Evolutionary conservation across 192 early-diverging fungal genomes (phyloP).

Genomic region (Coemansia sp.): DNA sequence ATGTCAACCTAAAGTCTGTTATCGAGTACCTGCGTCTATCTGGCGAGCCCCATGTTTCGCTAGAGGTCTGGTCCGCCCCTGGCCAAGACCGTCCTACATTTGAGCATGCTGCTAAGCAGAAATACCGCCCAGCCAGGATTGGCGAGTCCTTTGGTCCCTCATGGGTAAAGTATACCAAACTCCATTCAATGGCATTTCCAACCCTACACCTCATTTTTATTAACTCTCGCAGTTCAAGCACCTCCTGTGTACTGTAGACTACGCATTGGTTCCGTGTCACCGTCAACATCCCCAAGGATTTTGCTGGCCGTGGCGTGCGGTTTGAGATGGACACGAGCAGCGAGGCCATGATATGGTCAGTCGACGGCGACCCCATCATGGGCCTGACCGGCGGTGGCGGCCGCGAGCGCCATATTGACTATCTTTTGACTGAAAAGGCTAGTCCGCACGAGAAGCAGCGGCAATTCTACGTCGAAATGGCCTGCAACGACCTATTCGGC

Average conservation of each 20-base stretch:
- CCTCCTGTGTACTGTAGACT: slow-evolving; percentile 54
- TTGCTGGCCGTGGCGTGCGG: slow-evolving; percentile 68
- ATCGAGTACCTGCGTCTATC: slow-evolving; percentile 53
- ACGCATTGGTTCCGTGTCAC: slow-evolving; percentile 75
- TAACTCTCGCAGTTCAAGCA: background rate
- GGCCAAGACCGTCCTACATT: slow-evolving; percentile 55
- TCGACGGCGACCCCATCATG: slow-evolving; percentile 77
- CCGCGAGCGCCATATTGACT: slow-evolving; percentile 62
- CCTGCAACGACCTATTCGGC: slow-evolving; percentile 93
- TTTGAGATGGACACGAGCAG: slow-evolving; percentile 83
- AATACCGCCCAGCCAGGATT: slow-evolving; percentile 66
- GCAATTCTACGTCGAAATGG: slow-evolving; percentile 85
- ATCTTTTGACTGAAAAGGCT: slow-evolving; percentile 48
- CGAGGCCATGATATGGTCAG: slow-evolving; percentile 88
- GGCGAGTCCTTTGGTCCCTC: slow-evolving; percentile 89
- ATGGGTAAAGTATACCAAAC: slow-evolving; percentile 58
- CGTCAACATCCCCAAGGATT: slow-evolving; percentile 64
- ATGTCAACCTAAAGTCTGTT: slow-evolving; percentile 65
- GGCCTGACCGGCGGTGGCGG: slow-evolving; percentile 81
- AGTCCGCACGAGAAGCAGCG: slow-evolving; percentile 54
- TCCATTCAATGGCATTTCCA: background rate
- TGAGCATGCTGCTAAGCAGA: slow-evolving; percentile 58
- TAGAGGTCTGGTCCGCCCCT: slow-evolving; percentile 55
- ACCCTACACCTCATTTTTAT: slow-evolving; percentile 2
- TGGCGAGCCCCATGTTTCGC: slow-evolving; percentile 59